Percentiles rank a stretch among this genome's conserved stretches.
Conservation (phyloP, 306 rosid genomes). For the Cicer bijugum region DNA sequence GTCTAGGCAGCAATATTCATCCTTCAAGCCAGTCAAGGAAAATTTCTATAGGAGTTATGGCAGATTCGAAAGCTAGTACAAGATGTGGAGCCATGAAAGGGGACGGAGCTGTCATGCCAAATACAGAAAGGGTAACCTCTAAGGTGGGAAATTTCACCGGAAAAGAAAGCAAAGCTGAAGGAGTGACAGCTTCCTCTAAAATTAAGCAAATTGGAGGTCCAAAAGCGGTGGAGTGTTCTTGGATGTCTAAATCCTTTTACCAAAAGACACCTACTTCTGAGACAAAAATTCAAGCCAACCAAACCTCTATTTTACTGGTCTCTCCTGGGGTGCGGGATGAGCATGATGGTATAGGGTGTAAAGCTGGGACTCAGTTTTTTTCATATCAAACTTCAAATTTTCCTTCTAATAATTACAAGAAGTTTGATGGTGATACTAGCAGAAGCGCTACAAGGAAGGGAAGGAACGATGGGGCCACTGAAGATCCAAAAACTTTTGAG, state of each 20-base stretch:
- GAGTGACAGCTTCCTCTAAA: slow-evolving; percentile 45
- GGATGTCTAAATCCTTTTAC: slow-evolving; percentile 54
- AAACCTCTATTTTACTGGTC: slow-evolving; percentile 50
- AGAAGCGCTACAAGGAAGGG: slow-evolving; percentile 54
- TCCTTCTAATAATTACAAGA: slow-evolving; percentile 52
- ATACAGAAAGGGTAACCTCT: slow-evolving; percentile 52
- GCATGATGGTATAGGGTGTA: slow-evolving; percentile 51
- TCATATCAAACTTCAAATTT: slow-evolving; percentile 52
- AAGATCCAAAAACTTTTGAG: slow-evolving; percentile 48
- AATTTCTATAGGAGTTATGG: slow-evolving; percentile 87
- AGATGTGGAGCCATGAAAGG: slow-evolving; percentile 53
- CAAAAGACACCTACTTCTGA: slow-evolving; percentile 53
- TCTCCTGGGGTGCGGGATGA: slow-evolving; percentile 48
- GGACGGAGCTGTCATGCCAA: slow-evolving; percentile 46
- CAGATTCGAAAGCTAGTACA: slow-evolving; percentile 55
- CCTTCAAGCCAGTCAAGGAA: slow-evolving; percentile 84
- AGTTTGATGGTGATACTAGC: slow-evolving; percentile 44
- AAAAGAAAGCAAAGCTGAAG: slow-evolving; percentile 52
- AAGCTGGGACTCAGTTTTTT: slow-evolving; percentile 48
- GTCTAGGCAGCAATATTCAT: slow-evolving; percentile 65
- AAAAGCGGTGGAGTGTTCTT: slow-evolving; percentile 55
- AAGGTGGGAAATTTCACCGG: slow-evolving; percentile 46
- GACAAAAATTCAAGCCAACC: slow-evolving; percentile 52
- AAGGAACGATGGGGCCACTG: slow-evolving; percentile 49
- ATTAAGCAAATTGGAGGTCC: slow-evolving; percentile 50